phyloP scores from a whole-genome alignment of 2,329 filamentous ascomycete genomes.

The Cordyceps pruinosa region DNA sequence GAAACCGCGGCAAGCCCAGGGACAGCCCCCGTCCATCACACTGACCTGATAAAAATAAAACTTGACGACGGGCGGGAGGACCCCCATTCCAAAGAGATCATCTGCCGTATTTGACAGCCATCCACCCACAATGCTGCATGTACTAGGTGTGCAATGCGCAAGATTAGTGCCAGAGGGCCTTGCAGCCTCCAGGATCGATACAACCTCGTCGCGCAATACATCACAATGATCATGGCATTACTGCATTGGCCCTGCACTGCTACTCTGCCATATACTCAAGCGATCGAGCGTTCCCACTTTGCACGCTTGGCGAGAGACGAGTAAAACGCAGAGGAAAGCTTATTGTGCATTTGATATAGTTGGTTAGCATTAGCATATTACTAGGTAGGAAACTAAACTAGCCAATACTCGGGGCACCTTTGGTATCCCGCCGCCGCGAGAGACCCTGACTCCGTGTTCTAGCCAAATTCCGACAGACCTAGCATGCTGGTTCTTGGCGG shows the following conservation, averaged over 20 bases:
- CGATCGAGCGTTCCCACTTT: background rate
- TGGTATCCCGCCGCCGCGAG: background rate
- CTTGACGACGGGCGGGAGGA: background rate
- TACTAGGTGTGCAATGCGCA: background rate
- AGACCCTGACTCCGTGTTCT: background rate
- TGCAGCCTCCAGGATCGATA: too few relatives aligned
- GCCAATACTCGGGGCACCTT: background rate
- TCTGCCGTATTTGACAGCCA: conserved; percentile 5
- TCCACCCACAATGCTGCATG: background rate
- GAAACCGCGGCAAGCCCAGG: background rate
- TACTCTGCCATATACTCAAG: background rate
- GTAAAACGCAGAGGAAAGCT: background rate
- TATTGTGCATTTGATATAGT: too few relatives aligned
- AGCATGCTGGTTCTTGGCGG: background rate
- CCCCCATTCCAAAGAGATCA: background rate
- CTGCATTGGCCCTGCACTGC: background rate
- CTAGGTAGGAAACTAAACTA: background rate
- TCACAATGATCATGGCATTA: background rate
- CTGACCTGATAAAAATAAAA: background rate
- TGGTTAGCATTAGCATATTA: too few relatives aligned
- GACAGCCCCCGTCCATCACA: background rate
- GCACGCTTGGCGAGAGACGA: background rate
- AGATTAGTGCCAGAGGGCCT: background rate
- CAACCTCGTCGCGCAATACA: background rate
- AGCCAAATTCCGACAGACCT: background rate